Base-by-base conservation (phyloP, 2,329 filamentous ascomycete genomes). In the Orbilia brochopaga region DNA sequence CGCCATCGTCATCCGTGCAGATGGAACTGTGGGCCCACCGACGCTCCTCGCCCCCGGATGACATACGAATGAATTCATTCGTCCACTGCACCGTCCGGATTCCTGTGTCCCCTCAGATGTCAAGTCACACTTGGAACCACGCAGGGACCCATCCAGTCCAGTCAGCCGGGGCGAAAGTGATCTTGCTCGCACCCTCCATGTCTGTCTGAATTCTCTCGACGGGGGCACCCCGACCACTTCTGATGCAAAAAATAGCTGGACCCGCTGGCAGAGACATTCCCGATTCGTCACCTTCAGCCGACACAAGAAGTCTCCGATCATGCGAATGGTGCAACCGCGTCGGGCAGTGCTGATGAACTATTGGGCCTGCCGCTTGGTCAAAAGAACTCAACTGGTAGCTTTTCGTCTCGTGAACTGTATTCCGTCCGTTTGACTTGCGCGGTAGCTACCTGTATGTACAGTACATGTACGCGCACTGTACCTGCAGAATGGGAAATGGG, bases 161-260 rank as follows among this genome's bases (percentile, higher is more conserved):
- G 44, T 11, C 15, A 10, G 63, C 64, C 55, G 52, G 35, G 35
- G 10, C 13, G 35, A 24, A 37, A 52, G 48, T 1, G 30, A 40
- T 32, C 48, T 13, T 1, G 37, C 61, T 56, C 44, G 21, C 42
- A 30, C 30, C 17, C 54, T 24, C 40, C 59, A 60, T 72, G 67
- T 65, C 67, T 64, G 59, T 42, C 37, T 42, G 37, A 42, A 42
- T 59, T 58, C 60, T 60, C 27, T 53, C 52, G 24, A 59, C 67
- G 57, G 55, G 60, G 67, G 56, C 53, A 60, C 57, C 64, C 57
- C 53, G 57, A 21, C 51, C 56, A 61, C 56, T 40, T 65, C 42
- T 65, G 67, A 72, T 72, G 60, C 67, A 72, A 72, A 64, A 72
- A 72, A 72, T 72, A 72, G 67, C 67, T 72, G n/a, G 55, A 57